Evolutionary conservation across 2,329 filamentous ascomycete species (phyloP), one percentile per base, ranked within the genome.

Genomic region (Lasiodiplodia hormozganensis): DNA sequence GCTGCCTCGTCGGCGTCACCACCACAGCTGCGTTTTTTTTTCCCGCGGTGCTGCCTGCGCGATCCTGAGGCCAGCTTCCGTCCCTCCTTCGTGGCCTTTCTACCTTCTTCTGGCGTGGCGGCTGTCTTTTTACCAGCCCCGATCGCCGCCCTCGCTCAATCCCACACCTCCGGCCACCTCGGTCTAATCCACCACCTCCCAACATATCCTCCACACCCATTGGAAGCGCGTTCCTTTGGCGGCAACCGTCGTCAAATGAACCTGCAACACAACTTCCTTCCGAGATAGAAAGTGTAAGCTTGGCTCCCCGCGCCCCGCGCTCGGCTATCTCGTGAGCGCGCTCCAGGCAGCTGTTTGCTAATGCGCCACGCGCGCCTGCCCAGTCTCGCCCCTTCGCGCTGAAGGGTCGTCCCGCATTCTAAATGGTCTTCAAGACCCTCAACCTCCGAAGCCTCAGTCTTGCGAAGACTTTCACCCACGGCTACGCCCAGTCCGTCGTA

Each of bases 401-500:
- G 90, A 89, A 89, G 88, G 88, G 87, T 83, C 83, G 79, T 72
- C 83, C 82, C 80, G 84, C 88, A 81, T 89, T 87, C 92, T 97
- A 96, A 97, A 98, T 97, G 95, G 82, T 84, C 78, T 84, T 85
- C 78, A 91, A 91, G 82, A 89, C 90, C 76, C 88, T 89, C 78
- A 87, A 89, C 86, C 92, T 98, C 87, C 93, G 97, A 89, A 95
- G 96, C 86, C 92, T 95, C 88, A 94, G 93, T 91, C 92, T 97
- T 84, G 90, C 93, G 79, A 98, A 98, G 86, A 94, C 94, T 78
- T 92, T 98, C 82, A 95, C 93, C 81, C 93, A 98, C 88, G 95
- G 95, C 83, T 98, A 97, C 88, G 94, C 94, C 76, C 95, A 98
- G 82, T 97, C 94, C 72, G 91, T 98, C 83, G 94, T 99, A 83